Evolutionary conservation across 1,284 basidiomycete genomes (phyloP).

Genomic region (Pisolithus thermaeus): DNA sequence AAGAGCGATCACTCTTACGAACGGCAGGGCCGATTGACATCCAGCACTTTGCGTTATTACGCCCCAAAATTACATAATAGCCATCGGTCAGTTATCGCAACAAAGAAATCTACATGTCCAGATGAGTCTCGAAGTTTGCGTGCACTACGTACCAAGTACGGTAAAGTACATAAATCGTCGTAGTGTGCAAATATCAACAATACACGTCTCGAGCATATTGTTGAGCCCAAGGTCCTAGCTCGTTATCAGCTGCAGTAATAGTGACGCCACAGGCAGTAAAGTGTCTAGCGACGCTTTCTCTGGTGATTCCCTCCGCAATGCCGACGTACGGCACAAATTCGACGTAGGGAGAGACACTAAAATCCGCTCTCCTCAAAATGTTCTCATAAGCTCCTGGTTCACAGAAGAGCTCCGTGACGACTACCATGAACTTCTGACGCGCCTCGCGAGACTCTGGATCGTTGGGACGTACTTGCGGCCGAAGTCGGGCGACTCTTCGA

Average conservation of each 20-base stretch:
- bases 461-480: conserved; percentile 28
- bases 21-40: too few relatives aligned
- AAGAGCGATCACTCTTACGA: too few relatives aligned
- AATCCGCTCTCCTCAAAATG: conserved; percentile 29
- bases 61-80: too few relatives aligned
- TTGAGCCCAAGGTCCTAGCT: conserved; percentile 38
- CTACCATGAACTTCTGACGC: conserved; percentile 34
- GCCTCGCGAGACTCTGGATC: conserved; percentile 26
- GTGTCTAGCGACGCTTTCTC: conserved; percentile 31
- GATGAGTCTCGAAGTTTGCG: conserved; percentile 16
- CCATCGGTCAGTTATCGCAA: neutral
- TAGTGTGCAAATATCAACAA: conserved; percentile 15
- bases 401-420: conserved; percentile 35
- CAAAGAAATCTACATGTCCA: conserved; percentile 12
- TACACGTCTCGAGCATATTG: conserved; percentile 25
- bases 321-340: conserved; percentile 22
- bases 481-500: conserved; percentile 37
- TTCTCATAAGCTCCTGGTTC: conserved; percentile 30
- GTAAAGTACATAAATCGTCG: conserved; percentile 5
- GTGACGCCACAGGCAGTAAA: conserved; percentile 37
- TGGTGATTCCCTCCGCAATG: conserved; percentile 20
- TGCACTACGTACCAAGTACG: conserved; percentile 8
- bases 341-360: conserved; percentile 31
- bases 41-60: too few relatives aligned
- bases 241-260: conserved; percentile 28